Base-by-base conservation (phyloP, 257 asterid species). In the Mitragyna speciosa region DNA sequence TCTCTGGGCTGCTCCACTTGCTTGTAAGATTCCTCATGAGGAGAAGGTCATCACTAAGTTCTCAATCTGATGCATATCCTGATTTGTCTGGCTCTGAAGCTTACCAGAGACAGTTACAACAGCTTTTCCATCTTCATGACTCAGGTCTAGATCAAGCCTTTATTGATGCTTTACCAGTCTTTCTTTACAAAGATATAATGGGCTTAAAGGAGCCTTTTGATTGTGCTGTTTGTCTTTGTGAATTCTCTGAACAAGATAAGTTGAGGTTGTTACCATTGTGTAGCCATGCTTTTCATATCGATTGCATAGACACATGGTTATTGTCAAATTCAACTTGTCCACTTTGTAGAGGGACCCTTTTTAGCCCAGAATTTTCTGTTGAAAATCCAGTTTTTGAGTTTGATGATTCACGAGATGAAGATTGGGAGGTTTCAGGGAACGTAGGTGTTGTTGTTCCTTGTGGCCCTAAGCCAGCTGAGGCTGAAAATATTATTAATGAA, bases 251-350 rank as follows among this genome's bases (percentile, higher is more conserved):
- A 36, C 82, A 86, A 75, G 99, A 95, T 69, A 83, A 87, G 65
- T 68, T 95, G 20, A 90, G 99, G 85, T 59, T 95, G 82, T 85
- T 95, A 31, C 99, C 99, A 0, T 31, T 88, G 16, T 95, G 99
- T 84, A 81, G 97, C 76, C 99, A 95, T 82, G 98, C 99, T 36
- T 95, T 95, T 84, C 99, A 95, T 85, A 73, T 93, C 17, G 94
- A 86, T 54, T 95, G 99, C 76, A 95, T 95, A 79, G 98, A 95
- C 72, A 92, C 96, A 14, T 95, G 99, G 99, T 8, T 95, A 76
- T 39, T 93, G 78, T 92, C 99, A 12, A 95, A 93, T 78, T 92
- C 99, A 12, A 85, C 91, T 9, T 95, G 99, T 56, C 99, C 99
- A 12, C 90, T 95, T 48, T 95, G 99, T 73, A 89, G 99, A 84